phyloP scores from a whole-genome alignment of 106 monocot species.

The Dactylorhiza incarnata region DNA sequence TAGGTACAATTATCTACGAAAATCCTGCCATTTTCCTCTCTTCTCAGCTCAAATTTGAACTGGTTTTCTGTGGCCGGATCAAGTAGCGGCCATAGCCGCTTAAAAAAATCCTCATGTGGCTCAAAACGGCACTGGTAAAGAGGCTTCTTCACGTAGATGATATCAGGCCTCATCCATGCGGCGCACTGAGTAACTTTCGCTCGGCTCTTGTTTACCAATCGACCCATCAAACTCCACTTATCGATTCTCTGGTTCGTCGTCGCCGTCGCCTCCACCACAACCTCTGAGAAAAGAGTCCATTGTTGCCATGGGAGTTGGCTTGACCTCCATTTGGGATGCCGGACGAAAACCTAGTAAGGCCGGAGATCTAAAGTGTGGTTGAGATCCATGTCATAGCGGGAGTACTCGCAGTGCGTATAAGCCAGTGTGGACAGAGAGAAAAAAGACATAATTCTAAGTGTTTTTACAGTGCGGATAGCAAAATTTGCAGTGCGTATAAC shows the following conservation, averaged over 20 bases:
- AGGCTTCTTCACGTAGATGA: constrained; percentile 81
- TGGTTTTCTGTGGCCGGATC: constrained; percentile 69
- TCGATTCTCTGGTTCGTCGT: constrained; percentile 57
- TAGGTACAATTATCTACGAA: constrained; percentile 46
- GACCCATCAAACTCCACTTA: constrained; percentile 87
- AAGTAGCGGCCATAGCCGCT: constrained; percentile 54
- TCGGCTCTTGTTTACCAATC: constrained; percentile 66
- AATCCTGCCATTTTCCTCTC: constrained; percentile 27
- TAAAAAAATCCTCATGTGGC: constrained; percentile 79
- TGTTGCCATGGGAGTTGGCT: constrained; percentile 72
- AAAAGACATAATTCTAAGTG: too few species aligned
- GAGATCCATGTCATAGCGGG: constrained; percentile 30
- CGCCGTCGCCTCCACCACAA: constrained; percentile 49
- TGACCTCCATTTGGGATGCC: constrained; percentile 75
- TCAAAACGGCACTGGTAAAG: constrained; percentile 93
- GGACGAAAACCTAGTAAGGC: constrained; percentile 88
- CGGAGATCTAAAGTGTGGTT: constrained; percentile 35
- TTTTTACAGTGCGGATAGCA: too few species aligned
- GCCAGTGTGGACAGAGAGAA: too few species aligned
- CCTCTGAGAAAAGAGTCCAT: constrained; percentile 84
- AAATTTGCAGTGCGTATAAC: too few species aligned
- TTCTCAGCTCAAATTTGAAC: constrained; percentile 40
- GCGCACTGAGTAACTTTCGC: constrained; percentile 76
- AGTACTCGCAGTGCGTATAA: too few species aligned
- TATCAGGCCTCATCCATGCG: constrained; percentile 83